Evolutionary conservation across 2,329 filamentous ascomycete species (phyloP), one percentile per base, ranked within the genome.

Genomic region (Akanthomyces muscarius): DNA sequence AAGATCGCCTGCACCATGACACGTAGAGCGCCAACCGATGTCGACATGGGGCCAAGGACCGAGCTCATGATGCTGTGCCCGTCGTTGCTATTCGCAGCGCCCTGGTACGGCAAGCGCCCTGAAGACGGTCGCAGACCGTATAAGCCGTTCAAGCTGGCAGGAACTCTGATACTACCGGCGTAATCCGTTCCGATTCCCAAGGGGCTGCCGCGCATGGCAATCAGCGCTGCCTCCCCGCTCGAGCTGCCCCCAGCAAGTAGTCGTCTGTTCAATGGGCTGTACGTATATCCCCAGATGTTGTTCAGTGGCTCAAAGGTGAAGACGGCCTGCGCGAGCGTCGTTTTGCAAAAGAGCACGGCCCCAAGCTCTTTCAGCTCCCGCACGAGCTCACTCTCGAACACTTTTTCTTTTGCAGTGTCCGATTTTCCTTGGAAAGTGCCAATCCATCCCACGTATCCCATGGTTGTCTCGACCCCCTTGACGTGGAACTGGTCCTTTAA

Each of bases 171-270:
- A 0, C 67, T 69, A 2, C 71, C 70, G 8, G 16, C 68, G 58
- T 73, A 71, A 56, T 76, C 74, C 0, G 73, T 75, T 10, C 72
- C 73, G 1, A 74, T 58, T 6, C 74, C 74, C 1, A 74, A 62
- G 0, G 67, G 63, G 30, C 69, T 70, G 4, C 70, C 74, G 1
- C 69, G 61, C 4, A 74, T 61, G 0, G 72, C 73, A 7, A 71
- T 59, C 3, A 77, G 64, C 0, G 68, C 72, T 21, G 68, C 73
- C 63, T 75, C 73, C 8, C 72, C 74, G 11, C 74, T 73, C 0
- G 73, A 73, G 18, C 68, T 71, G 16, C 74, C 74, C n/a, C 74
- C 73, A 48, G 68, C 65, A 1, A 69, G 70, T 21, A 73, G 65
- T 28, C 66, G 59, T 8, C 66, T 68, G 65, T 74, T 74, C 47